phyloP scores from a whole-genome alignment of 2,329 filamentous ascomycete genomes.

The Tricladium varicosporioides region DNA sequence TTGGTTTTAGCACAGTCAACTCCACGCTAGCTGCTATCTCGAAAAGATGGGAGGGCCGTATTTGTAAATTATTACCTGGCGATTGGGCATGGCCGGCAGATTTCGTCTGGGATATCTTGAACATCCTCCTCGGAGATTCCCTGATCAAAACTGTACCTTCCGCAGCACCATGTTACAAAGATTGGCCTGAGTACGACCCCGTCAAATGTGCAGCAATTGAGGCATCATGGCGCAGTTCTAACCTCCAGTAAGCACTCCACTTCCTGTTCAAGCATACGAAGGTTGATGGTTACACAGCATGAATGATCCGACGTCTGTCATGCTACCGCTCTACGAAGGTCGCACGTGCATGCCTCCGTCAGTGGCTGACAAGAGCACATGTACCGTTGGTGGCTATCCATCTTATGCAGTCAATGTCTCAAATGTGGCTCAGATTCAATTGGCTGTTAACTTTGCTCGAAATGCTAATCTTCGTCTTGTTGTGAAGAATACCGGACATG shows the following conservation, averaged over 20 bases:
- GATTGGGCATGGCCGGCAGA: slow-evolving; percentile 45
- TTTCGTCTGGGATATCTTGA: slow-evolving; percentile 44
- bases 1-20: too few species aligned
- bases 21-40: too few species aligned
- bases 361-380: slow-evolving; percentile 34
- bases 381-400: slow-evolving; percentile 22
- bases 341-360: slow-evolving; percentile 36
- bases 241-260: neutral
- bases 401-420: slow-evolving; percentile 37
- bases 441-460: slow-evolving; percentile 43
- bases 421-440: slow-evolving; percentile 43
- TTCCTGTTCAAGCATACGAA: neutral
- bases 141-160: slow-evolving; percentile 44
- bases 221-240: neutral
- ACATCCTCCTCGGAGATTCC: slow-evolving; percentile 42
- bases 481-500: slow-evolving; percentile 28
- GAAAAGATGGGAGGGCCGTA: too few species aligned
- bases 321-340: slow-evolving; percentile 44
- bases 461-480: slow-evolving; percentile 40
- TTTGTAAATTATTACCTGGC: slow-evolving; percentile 27
- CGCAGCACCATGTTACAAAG: slow-evolving; percentile 43
- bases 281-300: slow-evolving; percentile 25
- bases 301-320: slow-evolving; percentile 43
- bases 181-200: slow-evolving; percentile 34
- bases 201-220: slow-evolving; percentile 33